Conservation (phyloP, 805 yeast genomes). For the Schwanniomyces occidentalis region DNA sequence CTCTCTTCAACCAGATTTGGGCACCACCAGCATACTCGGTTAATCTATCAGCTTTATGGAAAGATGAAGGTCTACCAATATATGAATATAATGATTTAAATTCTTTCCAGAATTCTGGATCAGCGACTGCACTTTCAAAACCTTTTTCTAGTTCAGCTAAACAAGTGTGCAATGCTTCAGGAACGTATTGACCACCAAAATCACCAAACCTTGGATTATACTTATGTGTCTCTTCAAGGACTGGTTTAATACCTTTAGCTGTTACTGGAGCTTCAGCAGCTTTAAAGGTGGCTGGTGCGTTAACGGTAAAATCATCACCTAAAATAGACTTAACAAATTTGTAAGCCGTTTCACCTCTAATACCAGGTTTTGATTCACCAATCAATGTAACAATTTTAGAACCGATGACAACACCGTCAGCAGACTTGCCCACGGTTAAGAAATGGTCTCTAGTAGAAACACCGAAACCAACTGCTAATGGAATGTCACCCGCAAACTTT, state of each 20-base stretch:
- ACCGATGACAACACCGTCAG: conserved; percentile 98
- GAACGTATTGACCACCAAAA: conserved; percentile 98
- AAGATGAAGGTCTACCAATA: conserved; percentile 94
- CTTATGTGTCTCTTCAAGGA: conserved; percentile 58
- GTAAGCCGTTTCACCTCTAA: conserved; percentile 63
- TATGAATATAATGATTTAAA: conserved; percentile 80
- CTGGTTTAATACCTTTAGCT: conserved; percentile 33
- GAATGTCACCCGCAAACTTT: conserved; percentile 63
- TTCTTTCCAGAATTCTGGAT: conserved; percentile 92
- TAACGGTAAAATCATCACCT: conserved; percentile 47
- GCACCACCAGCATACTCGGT: conserved; percentile 88
- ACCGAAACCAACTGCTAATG: conserved; percentile 94
- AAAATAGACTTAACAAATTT: conserved; percentile 69
- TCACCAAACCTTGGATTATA: conserved; percentile 84
- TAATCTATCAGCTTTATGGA: conserved; percentile 88
- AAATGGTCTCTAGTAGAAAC: conserved; percentile 93
- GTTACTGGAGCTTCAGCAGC: conserved; percentile 19
- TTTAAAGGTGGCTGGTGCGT: conserved; percentile 27
- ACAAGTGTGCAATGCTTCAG: conserved; percentile 93
- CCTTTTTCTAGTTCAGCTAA: conserved; percentile 85
- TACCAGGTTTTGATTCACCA: conserved; percentile 60
- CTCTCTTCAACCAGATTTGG: conserved; percentile 96
- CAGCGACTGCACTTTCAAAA: conserved; percentile 85
- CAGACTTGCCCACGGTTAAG: conserved; percentile 67
- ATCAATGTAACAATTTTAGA: conserved; percentile 75